Evolutionary conservation across 2,329 filamentous ascomycete species (phyloP).

Genomic region (Fonsecaea multimorphosa): DNA sequence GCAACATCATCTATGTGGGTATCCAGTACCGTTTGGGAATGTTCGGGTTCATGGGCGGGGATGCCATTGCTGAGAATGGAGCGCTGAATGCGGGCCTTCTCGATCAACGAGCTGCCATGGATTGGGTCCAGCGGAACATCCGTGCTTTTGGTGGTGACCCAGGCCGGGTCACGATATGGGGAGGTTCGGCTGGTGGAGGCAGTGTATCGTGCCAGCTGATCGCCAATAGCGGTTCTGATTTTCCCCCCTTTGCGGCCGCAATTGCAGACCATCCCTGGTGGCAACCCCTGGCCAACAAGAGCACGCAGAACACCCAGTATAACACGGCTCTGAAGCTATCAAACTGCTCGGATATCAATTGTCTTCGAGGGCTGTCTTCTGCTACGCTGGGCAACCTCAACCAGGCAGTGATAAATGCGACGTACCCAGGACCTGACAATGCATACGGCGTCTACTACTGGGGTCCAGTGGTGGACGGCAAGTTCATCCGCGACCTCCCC

Average conservation of each 20-base stretch:
- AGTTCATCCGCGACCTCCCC: slow-evolving; percentile 44
- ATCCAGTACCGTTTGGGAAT: slow-evolving; percentile 79
- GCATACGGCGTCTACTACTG: slow-evolving; percentile 28
- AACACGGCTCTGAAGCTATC: slow-evolving; percentile 54
- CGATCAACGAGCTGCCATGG: slow-evolving; percentile 46
- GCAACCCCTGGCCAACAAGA: slow-evolving; percentile 44
- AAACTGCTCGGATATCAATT: slow-evolving; percentile 47
- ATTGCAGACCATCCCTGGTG: slow-evolving; percentile 49
- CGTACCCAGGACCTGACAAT: slow-evolving; percentile 21
- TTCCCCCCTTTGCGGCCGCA: slow-evolving; percentile 52
- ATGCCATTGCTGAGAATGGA: slow-evolving; percentile 17
- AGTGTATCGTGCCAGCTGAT: slow-evolving; percentile 43
- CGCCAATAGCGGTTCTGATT: slow-evolving; percentile 46
- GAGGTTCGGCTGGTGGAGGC: slow-evolving; percentile 38
- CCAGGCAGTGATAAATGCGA: slow-evolving; percentile 22
- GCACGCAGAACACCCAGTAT: slow-evolving; percentile 44
- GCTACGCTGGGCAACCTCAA: slow-evolving; percentile 20
- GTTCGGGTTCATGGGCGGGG: slow-evolving; percentile 66
- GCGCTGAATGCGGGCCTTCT: slow-evolving; percentile 46
- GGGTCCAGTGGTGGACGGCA: slow-evolving; percentile 44
- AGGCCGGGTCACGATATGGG: slow-evolving; percentile 47
- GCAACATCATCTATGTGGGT: slow-evolving; percentile 66
- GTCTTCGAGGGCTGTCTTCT: slow-evolving; percentile 16
- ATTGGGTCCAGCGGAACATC: slow-evolving; percentile 49
- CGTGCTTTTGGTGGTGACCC: slow-evolving; percentile 47